Conservation (phyloP, 768 basidiomycete genomes). For the Suillus weaverae region DNA sequence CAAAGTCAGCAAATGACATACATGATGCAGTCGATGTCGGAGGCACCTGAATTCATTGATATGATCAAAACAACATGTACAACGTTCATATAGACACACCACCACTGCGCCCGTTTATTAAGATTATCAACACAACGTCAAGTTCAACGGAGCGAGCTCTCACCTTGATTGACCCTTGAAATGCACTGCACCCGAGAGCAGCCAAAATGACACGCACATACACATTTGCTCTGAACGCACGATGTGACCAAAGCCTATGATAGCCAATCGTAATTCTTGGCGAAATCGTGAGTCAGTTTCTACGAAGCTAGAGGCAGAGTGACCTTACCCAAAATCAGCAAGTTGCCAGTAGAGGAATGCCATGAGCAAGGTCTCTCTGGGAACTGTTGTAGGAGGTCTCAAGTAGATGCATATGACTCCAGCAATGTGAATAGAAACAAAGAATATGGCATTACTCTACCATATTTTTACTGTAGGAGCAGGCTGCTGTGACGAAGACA, state of each 20-base stretch:
- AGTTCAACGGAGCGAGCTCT: constrained; percentile 10
- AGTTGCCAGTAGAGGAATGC: constrained; percentile 65
- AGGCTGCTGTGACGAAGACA: background rate
- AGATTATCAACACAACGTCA: background rate
- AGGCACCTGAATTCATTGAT: constrained; percentile 50
- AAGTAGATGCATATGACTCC: constrained; percentile 52
- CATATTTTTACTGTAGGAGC: constrained; percentile 41
- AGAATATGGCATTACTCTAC: constrained; percentile 66
- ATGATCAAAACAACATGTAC: background rate
- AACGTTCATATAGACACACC: constrained; percentile 35
- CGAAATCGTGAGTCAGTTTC: constrained; percentile 1
- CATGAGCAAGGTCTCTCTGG: constrained; percentile 48
- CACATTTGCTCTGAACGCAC: constrained; percentile 59
- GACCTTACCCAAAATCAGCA: constrained; percentile 64
- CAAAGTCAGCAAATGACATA: constrained; percentile 29
- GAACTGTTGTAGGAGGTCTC: constrained; percentile 46
- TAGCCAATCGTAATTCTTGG: constrained; percentile 72
- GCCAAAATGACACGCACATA: constrained; percentile 60
- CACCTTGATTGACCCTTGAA: constrained; percentile 81
- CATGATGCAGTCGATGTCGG: constrained; percentile 75
- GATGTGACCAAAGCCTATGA: constrained; percentile 78
- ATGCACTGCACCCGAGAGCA: constrained; percentile 66
- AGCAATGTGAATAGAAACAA: constrained; percentile 55
- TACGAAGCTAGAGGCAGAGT: background rate
- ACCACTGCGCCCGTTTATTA: constrained; percentile 41